Conservation (phyloP, 2,329 filamentous ascomycete species). For the Cercospora sojina region DNA sequence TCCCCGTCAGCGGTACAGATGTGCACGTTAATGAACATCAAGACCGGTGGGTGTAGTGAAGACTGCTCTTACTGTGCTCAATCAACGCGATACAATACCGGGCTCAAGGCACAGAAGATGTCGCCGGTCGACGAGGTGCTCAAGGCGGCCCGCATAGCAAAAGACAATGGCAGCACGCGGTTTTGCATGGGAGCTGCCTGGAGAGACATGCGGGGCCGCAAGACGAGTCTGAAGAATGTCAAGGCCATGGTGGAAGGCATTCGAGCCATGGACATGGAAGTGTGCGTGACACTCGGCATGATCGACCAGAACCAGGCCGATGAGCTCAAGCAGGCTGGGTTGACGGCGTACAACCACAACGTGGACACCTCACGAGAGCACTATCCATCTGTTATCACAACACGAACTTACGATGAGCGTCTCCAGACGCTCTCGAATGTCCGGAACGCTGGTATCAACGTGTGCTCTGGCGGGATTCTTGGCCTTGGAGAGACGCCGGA, state of each 20-base stretch:
- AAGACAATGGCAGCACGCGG: constrained; percentile 79
- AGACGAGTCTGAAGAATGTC: constrained; percentile 78
- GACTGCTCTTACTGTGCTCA: constrained; percentile 94
- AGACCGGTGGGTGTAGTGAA: constrained; percentile 87
- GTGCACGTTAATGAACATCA: constrained; percentile 96
- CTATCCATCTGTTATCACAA: constrained; percentile 83
- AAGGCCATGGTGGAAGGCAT: constrained; percentile 84
- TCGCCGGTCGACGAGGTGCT: constrained; percentile 79
- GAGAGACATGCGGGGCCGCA: constrained; percentile 90
- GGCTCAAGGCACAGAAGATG: constrained; percentile 76
- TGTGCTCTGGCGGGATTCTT: constrained; percentile 86
- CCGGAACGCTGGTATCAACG: constrained; percentile 80
- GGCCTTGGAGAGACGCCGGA: constrained; percentile 76
- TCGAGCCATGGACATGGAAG: constrained; percentile 79
- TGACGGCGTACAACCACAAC: constrained; percentile 95
- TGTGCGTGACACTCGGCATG: constrained; percentile 92
- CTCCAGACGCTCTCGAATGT: constrained; percentile 77
- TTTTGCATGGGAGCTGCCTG: constrained; percentile 97
- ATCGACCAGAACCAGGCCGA: constrained; percentile 73
- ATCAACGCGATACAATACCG: constrained; percentile 75
- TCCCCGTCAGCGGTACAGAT: constrained; percentile 81
- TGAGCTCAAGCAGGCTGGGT: constrained; percentile 76
- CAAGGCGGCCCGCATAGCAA: constrained; percentile 71
- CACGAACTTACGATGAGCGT: constrained; percentile 82
- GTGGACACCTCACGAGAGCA: constrained; percentile 87